Percentiles rank a stretch among this genome's conserved stretches.
These are phyloP conservation scores for Pouteria glomerata DNA, from an alignment of 148 eudicot species.

Conservation along the genomic window DNA sequence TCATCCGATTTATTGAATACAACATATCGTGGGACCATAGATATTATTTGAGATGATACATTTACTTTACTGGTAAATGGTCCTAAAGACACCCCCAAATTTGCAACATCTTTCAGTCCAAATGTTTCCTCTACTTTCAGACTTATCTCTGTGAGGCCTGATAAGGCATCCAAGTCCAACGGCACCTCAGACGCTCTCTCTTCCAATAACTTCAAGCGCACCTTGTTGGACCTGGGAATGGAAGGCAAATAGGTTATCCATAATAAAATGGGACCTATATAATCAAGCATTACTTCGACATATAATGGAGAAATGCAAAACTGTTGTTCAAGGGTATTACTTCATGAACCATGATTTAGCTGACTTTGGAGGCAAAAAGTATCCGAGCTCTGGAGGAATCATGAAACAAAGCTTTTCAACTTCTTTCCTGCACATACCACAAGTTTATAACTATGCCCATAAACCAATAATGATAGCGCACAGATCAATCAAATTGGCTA, in stretches of 20 bases:
- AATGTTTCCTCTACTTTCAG: slow-evolving; percentile 41
- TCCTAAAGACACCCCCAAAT: slow-evolving; percentile 80
- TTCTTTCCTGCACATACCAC: slow-evolving; percentile 53
- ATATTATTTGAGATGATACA: slow-evolving; percentile 55
- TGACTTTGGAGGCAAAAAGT: slow-evolving; percentile 67
- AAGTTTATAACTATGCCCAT: slow-evolving; percentile 6
- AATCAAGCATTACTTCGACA: not conserved
- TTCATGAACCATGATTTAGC: slow-evolving; percentile 81
- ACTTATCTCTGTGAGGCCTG: slow-evolving; percentile 82
- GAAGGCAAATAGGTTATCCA: not conserved
- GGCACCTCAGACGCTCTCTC: slow-evolving; percentile 49
- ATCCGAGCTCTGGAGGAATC: slow-evolving; percentile 58
- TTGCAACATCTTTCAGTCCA: slow-evolving; percentile 40
- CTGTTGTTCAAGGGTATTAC: slow-evolving; percentile 43
- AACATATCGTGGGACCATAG: slow-evolving; percentile 70
- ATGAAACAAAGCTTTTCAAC: slow-evolving; percentile 34
- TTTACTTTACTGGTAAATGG: slow-evolving; percentile 41
- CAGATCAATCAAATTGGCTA: not conserved
- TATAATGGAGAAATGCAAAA: not conserved
- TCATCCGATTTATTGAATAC: slow-evolving; percentile 71
- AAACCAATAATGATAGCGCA: not conserved
- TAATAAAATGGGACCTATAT: not conserved
- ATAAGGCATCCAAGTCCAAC: slow-evolving; percentile 87
- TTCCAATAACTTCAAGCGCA: slow-evolving; percentile 56
- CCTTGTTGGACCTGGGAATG: slow-evolving; percentile 58